phyloP scores from a whole-genome alignment of 176 grass and related monocot species.

The Bothriochloa decipiens region DNA sequence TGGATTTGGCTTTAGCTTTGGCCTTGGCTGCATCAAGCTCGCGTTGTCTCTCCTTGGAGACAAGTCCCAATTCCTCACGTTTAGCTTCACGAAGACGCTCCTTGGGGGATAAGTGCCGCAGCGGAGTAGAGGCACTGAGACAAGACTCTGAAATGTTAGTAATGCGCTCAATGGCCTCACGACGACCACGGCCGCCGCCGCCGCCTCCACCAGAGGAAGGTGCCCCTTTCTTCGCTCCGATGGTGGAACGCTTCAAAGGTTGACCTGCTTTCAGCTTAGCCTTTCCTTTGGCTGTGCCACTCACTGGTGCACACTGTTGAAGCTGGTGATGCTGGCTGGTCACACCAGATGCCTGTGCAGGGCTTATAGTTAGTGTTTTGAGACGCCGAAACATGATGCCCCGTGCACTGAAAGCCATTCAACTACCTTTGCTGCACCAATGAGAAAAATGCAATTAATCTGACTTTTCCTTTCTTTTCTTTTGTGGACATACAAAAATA shows the following conservation, averaged over 20 bases:
- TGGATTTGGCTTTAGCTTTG: conserved; percentile 58
- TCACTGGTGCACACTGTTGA: conserved; percentile 53
- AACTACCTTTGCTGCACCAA: background rate
- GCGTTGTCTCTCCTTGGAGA: conserved; percentile 79
- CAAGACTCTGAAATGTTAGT: conserved; percentile 69
- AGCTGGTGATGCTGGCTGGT: conserved; percentile 47
- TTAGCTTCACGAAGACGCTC: conserved; percentile 67
- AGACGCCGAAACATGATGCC: conserved; percentile 27
- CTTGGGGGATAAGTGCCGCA: conserved; percentile 63
- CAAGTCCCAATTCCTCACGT: conserved; percentile 81
- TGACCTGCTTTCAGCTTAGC: conserved; percentile 61
- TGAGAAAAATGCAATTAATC: background rate
- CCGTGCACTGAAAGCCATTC: conserved; percentile 38
- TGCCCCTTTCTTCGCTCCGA: conserved; percentile 51
- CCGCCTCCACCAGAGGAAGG: conserved; percentile 36
- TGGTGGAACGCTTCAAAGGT: conserved; percentile 54
- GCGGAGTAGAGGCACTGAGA: conserved; percentile 62
- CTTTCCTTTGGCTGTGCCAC: conserved; percentile 87
- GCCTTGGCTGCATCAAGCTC: conserved; percentile 79
- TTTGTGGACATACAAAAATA: background rate
- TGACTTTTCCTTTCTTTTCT: background rate
- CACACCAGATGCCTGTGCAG: conserved; percentile 9
- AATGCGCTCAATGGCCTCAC: conserved; percentile 63
- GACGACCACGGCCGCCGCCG: conserved; percentile 41
- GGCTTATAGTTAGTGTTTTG: conserved; percentile 35